Percentiles rank a stretch among this genome's conserved stretches.
Conservation (phyloP, 768 basidiomycete species). For the Boletus rubropictus region DNA sequence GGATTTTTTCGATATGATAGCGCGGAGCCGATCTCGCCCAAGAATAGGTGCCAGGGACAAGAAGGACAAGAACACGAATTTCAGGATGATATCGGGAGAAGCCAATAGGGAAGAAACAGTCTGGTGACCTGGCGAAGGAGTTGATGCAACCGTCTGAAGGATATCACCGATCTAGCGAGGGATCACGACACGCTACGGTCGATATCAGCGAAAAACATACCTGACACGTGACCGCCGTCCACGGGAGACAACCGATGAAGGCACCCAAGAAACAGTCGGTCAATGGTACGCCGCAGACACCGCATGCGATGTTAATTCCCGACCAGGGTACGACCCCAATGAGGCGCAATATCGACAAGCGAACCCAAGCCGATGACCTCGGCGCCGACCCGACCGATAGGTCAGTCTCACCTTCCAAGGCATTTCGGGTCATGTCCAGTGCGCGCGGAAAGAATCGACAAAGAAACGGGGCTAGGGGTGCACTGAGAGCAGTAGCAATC, state of each 20-base stretch:
- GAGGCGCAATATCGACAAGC: conserved; percentile 80
- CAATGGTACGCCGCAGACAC: conserved; percentile 78
- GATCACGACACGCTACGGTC: conserved; percentile 12
- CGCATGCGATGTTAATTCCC: conserved; percentile 94
- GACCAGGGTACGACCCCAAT: conserved; percentile 96
- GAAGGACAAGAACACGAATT: conserved; percentile 76
- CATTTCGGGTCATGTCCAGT: conserved; percentile 76
- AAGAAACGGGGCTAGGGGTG: conserved; percentile 80
- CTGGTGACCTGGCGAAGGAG: conserved; percentile 63
- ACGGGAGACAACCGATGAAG: conserved; percentile 80
- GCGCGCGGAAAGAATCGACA: conserved; percentile 78
- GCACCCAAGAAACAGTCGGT: conserved; percentile 72
- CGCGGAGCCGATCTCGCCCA: conserved; percentile 59
- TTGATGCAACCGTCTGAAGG: conserved; percentile 74
- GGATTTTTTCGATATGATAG: conserved; percentile 41
- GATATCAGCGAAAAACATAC: conserved; percentile 36
- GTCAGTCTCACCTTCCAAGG: conserved; percentile 64
- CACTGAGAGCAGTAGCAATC: conserved; percentile 72
- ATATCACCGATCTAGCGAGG: conserved; percentile 72
- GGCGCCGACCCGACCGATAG: conserved; percentile 32
- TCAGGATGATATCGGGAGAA: conserved; percentile 77
- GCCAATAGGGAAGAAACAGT: conserved; percentile 81
- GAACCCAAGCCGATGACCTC: conserved; percentile 62
- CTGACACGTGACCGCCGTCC: conserved; percentile 91
- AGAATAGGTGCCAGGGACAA: conserved; percentile 85